Conservation (phyloP, 106 monocot genomes). For the Phalaenopsis aphrodite region DNA sequence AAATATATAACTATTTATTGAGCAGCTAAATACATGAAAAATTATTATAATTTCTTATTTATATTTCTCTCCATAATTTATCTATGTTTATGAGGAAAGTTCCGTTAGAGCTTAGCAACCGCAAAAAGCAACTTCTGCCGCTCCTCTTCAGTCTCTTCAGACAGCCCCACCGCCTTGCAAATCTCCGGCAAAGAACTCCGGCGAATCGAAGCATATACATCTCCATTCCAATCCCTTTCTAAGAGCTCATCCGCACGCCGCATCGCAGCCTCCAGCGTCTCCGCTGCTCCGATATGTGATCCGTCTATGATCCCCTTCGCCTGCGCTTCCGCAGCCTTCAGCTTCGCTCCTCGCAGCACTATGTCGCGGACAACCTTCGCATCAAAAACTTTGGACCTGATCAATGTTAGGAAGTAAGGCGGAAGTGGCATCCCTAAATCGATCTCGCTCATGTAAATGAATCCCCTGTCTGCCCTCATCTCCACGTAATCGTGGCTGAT, state of each 20-base stretch:
- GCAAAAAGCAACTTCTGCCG: background rate
- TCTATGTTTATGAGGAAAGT: too few relatives aligned
- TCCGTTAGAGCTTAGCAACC: conserved; percentile 17
- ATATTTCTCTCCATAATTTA: too few relatives aligned
- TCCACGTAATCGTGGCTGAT: conserved; percentile 57
- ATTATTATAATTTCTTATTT: too few relatives aligned
- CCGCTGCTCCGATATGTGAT: conserved; percentile 2
- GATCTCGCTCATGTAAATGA: conserved; percentile 89
- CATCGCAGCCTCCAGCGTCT: too few relatives aligned
- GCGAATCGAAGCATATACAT: conserved; percentile 36
- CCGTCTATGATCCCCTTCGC: conserved; percentile 45
- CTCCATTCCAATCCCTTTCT: conserved; percentile 10
- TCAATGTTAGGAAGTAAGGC: conserved; percentile 31
- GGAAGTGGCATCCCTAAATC: conserved; percentile 45
- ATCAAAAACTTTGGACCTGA: conserved; percentile 44
- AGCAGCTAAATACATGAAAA: too few relatives aligned
- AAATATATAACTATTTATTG: too few relatives aligned
- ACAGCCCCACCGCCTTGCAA: conserved; percentile 24
- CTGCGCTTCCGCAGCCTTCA: conserved; percentile 34
- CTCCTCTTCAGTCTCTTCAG: conserved; percentile 11
- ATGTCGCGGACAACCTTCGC: conserved; percentile 32
- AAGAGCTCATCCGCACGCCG: too few relatives aligned
- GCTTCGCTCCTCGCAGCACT: conserved; percentile 11
- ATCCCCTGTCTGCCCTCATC: conserved; percentile 64
- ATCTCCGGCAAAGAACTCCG: conserved; percentile 26